Evolutionary conservation across 345 rosid species (phyloP).

Genomic region (Laguncularia racemosa): DNA sequence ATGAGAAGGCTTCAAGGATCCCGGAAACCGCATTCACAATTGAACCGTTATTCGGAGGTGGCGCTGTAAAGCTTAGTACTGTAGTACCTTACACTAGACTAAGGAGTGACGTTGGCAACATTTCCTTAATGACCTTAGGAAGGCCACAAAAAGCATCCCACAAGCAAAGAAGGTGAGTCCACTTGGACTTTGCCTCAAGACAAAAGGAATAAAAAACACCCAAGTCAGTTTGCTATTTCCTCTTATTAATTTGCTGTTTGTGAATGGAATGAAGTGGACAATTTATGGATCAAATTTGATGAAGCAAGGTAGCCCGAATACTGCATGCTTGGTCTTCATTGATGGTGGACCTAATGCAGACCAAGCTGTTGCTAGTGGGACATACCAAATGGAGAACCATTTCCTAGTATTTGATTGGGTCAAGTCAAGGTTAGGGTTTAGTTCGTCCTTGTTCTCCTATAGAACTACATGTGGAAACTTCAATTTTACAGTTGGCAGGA

Average conservation of each 20-base stretch:
- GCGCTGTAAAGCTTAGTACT: slow-evolving; percentile 6
- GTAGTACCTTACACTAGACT: slow-evolving; percentile 2
- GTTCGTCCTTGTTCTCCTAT: slow-evolving; percentile 9
- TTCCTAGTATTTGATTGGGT: slow-evolving; percentile 23
- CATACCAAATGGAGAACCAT: slow-evolving; percentile 29
- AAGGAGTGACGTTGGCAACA: neutral
- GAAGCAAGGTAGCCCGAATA: neutral
- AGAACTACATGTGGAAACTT: slow-evolving; percentile 6
- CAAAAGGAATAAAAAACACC: neutral
- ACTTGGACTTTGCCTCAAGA: neutral
- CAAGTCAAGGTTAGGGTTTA: slow-evolving; percentile 25
- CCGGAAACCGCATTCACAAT: neutral
- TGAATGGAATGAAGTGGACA: neutral
- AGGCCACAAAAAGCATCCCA: neutral
- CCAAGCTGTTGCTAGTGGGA: slow-evolving; percentile 22
- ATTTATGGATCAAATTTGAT: neutral
- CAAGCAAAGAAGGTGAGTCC: slow-evolving; percentile 4
- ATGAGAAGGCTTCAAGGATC: neutral
- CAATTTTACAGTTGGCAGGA: slow-evolving; percentile 1
- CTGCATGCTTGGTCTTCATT: slow-evolving; percentile 3
- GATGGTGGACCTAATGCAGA: neutral
- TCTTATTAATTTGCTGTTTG: neutral
- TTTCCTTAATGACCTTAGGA: neutral
- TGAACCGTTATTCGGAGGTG: neutral
- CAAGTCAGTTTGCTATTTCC: neutral